These are phyloP conservation scores for Rhodotorula paludigena DNA, from an alignment of 768 basidiomycete species.

Conservation along the genomic window DNA sequence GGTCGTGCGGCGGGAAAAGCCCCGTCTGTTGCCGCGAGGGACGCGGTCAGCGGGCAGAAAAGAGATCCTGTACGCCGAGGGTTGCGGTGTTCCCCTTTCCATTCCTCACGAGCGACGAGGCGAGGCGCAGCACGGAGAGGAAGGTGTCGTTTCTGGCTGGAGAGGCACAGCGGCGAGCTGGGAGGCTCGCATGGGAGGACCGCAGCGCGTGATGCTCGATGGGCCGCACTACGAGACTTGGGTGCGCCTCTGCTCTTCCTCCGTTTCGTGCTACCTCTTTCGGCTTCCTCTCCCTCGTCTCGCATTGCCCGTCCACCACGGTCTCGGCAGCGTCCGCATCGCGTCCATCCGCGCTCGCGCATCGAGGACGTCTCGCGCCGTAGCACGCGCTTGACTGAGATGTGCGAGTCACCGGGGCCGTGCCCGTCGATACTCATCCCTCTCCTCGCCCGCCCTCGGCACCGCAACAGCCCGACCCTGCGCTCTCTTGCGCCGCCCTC, in stretches of 20 bases:
- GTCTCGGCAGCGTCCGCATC: background rate
- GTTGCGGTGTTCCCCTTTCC: background rate
- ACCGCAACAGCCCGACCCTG: background rate
- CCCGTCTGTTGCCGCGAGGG: slow-evolving; percentile 13
- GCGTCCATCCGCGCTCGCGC: background rate
- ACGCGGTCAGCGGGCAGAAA: slow-evolving; percentile 16
- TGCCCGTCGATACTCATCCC: background rate
- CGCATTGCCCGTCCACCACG: slow-evolving; percentile 1
- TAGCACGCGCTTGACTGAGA: background rate
- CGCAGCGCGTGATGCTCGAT: background rate
- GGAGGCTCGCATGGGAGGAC: background rate
- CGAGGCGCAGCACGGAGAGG: slow-evolving; percentile 13
- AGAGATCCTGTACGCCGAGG: slow-evolving; percentile 18
- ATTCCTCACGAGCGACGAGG: too few species aligned
- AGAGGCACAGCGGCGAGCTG: background rate
- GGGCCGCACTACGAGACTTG: background rate
- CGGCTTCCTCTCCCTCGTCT: background rate
- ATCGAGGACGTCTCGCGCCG: background rate
- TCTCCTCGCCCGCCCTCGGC: background rate
- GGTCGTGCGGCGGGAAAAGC: background rate
- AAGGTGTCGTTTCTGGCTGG: background rate
- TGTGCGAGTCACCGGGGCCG: background rate
- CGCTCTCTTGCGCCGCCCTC: background rate
- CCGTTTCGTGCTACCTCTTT: too few species aligned
- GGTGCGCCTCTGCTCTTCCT: background rate